Evolutionary conservation across 2,329 filamentous ascomycete genomes (phyloP), one percentile per base, ranked within the genome.

Genomic region (Setomelanomma holmii): DNA sequence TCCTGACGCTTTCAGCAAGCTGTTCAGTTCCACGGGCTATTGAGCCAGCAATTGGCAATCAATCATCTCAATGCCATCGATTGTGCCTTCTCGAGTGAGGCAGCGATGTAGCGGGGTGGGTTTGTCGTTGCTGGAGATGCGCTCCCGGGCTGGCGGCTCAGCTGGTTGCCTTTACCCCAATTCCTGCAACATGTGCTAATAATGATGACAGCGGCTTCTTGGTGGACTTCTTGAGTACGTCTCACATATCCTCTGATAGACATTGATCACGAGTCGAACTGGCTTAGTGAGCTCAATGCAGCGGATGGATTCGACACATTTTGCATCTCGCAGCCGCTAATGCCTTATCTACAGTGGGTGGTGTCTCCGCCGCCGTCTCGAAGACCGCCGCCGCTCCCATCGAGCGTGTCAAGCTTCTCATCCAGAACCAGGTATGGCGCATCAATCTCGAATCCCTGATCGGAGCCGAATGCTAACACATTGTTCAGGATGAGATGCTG

Each of bases 341-440:
- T 76, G 48, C 49, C 55, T 66, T 71, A 69, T 75, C 66, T 72
- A 76, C 73, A 96, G 92, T 99, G 95, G 95, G 95, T 89, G 95
- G 95, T 97, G 89, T 99, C 73, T 97, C 95, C 78, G 95, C 95
- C 82, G 95, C 95, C 82, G 93, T 99, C 89, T 99, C 95, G 80
- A 99, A 99, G 92, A 99, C 95, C 72, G 95, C 95, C 78, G 95
- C 95, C 79, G 95, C 95, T 84, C 95, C 95, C 83, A 99, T 99
- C 75, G 95, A 99, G 93, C 95, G 95, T 92, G 89, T 99, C 84
- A 99, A 99, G 93, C 95, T 99, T 79, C 91, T 99, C 78, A 96
- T 99, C 85, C 95, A 99, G 88, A 99, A 99, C 86, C 95, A 99
- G 90, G 93, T 96, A 87, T 69, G 91, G 46, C 42, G 85, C 49